Evolutionary conservation across 1,284 basidiomycete species (phyloP).

Genomic region (Cutaneotrichosporon cavernicola): DNA sequence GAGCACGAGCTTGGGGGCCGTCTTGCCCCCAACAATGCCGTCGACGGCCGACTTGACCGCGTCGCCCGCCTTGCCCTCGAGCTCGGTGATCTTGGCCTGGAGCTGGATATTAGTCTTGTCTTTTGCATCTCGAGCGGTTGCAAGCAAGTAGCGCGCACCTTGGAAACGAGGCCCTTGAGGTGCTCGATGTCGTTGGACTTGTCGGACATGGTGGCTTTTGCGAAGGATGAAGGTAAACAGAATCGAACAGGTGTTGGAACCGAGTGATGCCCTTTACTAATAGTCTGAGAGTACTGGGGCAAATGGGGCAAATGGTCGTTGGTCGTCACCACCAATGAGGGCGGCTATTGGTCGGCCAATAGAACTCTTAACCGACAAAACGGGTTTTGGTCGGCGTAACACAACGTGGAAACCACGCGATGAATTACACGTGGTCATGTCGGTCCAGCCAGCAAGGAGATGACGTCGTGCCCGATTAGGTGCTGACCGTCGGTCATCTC

Average conservation of each 20-base stretch:
- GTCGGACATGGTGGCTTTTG: conserved; percentile 20
- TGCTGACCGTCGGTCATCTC: not conserved
- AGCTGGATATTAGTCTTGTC: conserved; percentile 33
- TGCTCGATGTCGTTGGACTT: conserved; percentile 69
- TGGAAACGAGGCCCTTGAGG: conserved; percentile 79
- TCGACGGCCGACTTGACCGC: conserved; percentile 28
- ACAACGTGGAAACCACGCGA: too few relatives aligned
- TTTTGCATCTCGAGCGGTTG: not conserved
- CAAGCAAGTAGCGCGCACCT: conserved; percentile 50
- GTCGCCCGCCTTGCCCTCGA: conserved; percentile 41
- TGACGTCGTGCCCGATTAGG: too few relatives aligned
- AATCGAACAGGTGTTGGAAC: conserved; percentile 1
- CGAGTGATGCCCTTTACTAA: not conserved
- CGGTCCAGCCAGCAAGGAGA: too few relatives aligned
- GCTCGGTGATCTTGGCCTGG: conserved; percentile 47
- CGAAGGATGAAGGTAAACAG: not conserved
- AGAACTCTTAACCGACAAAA: not conserved
- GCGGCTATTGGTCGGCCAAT: not conserved
- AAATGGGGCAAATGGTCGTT: not conserved
- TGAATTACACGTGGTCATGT: too few relatives aligned
- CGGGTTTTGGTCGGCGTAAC: too few relatives aligned
- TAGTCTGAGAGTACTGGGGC: not conserved
- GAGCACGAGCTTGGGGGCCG: conserved; percentile 80
- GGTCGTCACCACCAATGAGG: conserved; percentile 2
- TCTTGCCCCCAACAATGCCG: conserved; percentile 54